Conservation (phyloP, 2,329 filamentous ascomycete species). For the Aureobasidium sp. region DNA sequence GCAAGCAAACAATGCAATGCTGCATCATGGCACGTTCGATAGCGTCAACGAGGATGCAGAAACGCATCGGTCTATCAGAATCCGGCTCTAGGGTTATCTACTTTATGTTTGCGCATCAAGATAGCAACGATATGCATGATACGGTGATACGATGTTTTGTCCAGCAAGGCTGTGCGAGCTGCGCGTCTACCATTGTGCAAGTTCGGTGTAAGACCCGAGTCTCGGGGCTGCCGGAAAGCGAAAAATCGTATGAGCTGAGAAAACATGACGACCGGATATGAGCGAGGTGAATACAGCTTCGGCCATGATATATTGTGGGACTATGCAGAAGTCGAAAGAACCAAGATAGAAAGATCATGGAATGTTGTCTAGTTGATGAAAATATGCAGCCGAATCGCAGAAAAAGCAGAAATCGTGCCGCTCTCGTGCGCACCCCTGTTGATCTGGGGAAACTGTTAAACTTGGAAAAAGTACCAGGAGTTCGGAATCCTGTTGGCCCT, state of each 20-base stretch:
- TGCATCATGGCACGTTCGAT: neutral
- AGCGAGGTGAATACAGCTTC: neutral
- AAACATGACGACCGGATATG: neutral
- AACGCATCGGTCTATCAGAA: neutral
- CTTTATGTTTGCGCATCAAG: neutral
- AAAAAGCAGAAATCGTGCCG: constrained; percentile 9
- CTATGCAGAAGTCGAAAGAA: neutral
- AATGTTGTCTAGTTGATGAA: neutral
- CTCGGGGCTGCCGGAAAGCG: constrained; percentile 3
- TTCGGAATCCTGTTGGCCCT: neutral
- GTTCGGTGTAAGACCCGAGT: neutral
- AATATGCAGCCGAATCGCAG: neutral
- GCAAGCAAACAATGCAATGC: neutral
- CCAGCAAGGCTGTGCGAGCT: neutral
- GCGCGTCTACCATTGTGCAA: neutral
- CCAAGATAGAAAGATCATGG: neutral
- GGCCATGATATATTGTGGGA: neutral
- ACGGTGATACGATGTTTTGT: neutral
- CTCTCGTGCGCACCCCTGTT: neutral
- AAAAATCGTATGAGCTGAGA: neutral
- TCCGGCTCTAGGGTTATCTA: neutral
- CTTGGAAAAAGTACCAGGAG: neutral
- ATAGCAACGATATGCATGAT: constrained; percentile 1
- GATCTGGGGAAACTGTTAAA: constrained; percentile 1
- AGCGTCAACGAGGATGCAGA: constrained; percentile 9